phyloP scores from a whole-genome alignment of 345 rosid genomes.

The Citrus reticulata region DNA sequence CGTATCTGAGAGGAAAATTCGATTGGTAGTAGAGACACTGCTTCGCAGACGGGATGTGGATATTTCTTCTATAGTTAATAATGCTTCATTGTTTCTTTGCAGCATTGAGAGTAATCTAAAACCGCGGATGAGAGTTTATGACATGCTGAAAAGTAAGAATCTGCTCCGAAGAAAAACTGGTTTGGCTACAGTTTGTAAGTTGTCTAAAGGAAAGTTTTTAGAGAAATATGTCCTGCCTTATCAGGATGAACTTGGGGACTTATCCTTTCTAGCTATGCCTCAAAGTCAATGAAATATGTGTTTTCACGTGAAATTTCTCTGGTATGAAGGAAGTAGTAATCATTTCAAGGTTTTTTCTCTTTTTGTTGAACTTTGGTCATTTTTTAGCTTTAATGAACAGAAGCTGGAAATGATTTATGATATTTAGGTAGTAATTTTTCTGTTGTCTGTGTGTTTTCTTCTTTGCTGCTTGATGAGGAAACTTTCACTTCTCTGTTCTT shows the following conservation, averaged over 20 bases:
- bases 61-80: constrained; percentile 16
- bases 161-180: constrained; percentile 16
- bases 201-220: constrained; percentile 8
- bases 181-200: constrained; percentile 13
- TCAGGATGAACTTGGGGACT: constrained; percentile 11
- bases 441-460: no score
- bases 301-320: background rate
- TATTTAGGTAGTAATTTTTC: background rate
- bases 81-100: constrained; percentile 21
- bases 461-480: background rate
- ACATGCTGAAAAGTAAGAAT: constrained; percentile 28
- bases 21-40: constrained; percentile 7
- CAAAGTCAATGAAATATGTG: background rate
- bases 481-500: background rate
- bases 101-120: constrained; percentile 28
- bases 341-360: background rate
- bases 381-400: background rate
- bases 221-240: constrained; percentile 24
- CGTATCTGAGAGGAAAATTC: constrained; percentile 28
- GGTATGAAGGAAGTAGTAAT: background rate
- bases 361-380: background rate
- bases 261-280: background rate
- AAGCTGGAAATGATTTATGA: background rate
- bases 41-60: background rate
- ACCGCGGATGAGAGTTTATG: constrained; percentile 22